These are phyloP conservation scores for Globisporangium splendens DNA, from an alignment of 352 stramenopile genomes.

Conservation along the genomic window DNA sequence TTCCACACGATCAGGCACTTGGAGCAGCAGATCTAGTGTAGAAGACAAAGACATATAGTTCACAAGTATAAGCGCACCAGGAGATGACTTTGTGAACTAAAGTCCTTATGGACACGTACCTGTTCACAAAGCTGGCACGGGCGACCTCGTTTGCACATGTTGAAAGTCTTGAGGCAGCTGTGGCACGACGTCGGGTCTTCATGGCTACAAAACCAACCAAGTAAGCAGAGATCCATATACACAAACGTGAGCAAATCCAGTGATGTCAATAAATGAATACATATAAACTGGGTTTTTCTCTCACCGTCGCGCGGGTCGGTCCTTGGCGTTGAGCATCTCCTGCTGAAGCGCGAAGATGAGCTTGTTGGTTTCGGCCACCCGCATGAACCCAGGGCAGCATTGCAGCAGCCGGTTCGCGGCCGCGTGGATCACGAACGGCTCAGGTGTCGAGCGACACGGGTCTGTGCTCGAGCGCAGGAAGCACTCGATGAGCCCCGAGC, in stretches of 20 bases:
- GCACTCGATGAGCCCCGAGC: conserved; percentile 19
- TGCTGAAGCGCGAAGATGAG: conserved; percentile 19
- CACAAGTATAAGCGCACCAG: too few relatives aligned
- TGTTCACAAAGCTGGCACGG: conserved; percentile 18
- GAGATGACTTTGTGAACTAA: too few relatives aligned
- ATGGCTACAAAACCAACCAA: background rate
- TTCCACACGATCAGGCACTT: conserved; percentile 17
- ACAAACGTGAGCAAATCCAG: too few relatives aligned
- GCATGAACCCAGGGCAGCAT: conserved; percentile 18
- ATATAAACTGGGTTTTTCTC: background rate
- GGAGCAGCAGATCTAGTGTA: conserved; percentile 19
- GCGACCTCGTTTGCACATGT: conserved; percentile 8
- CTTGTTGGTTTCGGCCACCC: conserved; percentile 20
- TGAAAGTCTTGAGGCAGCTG: conserved; percentile 16
- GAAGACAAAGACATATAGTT: too few relatives aligned
- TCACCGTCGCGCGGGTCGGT: background rate
- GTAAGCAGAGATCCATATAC: too few relatives aligned
- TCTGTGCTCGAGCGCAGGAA: conserved; percentile 13
- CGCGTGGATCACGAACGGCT: conserved; percentile 10
- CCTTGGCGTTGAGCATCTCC: background rate
- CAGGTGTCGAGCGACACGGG: conserved; percentile 6
- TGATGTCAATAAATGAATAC: background rate
- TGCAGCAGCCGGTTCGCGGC: conserved; percentile 14
- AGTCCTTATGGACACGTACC: background rate
- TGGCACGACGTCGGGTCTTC: conserved; percentile 13